Evolutionary conservation across 805 yeast species (phyloP).

Genomic region (Candida sonorensis): DNA sequence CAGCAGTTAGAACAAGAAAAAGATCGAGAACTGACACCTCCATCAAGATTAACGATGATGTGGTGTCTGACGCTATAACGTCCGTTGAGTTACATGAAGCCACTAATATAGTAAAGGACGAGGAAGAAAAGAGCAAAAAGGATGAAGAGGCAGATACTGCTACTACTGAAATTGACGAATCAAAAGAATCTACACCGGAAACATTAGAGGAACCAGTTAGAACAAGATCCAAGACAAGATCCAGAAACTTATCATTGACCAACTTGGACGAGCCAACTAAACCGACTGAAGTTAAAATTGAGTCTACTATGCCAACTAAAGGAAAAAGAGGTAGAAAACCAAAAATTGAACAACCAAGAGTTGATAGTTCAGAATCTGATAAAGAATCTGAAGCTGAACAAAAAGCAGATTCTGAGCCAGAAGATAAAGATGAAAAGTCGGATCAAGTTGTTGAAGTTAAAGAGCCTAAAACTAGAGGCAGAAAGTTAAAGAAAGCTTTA

Average conservation of each 20-base stretch:
- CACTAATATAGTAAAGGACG: no score
- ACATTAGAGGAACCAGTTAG: no score
- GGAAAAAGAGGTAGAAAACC: conserved; percentile 4
- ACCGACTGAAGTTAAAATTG: background rate
- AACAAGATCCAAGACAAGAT: background rate
- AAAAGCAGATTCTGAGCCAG: background rate
- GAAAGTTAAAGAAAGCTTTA: no score
- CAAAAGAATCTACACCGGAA: no score
- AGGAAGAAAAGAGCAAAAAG: no score
- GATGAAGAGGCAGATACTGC: no score
- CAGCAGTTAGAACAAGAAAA: conserved; percentile 1
- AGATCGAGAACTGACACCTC: background rate
- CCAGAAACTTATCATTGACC: no score
- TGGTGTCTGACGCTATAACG: no score
- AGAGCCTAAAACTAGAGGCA: conserved; percentile 1
- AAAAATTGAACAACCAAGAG: background rate
- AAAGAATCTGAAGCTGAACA: background rate
- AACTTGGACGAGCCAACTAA: background rate
- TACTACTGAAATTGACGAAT: no score
- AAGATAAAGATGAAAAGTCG: background rate
- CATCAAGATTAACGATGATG: no score
- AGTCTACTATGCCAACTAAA: conserved; percentile 2
- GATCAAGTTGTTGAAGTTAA: background rate
- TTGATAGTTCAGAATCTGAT: background rate
- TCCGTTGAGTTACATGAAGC: background rate